Base-by-base conservation (phyloP, 2,329 filamentous ascomycete genomes). In the Clonostachys solani region DNA sequence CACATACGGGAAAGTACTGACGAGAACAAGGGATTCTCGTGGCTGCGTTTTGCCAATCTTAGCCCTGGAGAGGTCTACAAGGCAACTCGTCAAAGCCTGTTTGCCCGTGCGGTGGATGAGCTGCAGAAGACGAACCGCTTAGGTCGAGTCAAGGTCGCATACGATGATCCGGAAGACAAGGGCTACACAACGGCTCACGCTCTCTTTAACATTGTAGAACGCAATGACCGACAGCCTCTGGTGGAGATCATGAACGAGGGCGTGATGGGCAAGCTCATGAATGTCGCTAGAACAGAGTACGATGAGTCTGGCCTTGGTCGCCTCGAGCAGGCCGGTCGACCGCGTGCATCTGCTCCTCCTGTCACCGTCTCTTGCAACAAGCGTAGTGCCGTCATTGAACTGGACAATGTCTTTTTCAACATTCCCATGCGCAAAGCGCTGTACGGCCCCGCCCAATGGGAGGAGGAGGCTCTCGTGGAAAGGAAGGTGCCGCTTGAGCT, bases 11-110 rank as follows among this genome's bases (percentile, higher is more conserved):
- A 81, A 43, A 89, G 83, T 54, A 67, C 77, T 12, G 72, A 76
- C 18, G 76, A 78, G 1, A 74, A 78, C 44, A 79, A 82, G 13
- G 78, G 83, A 3, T 97, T 97, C 65, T 92, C 92, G 0, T 99
- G 91, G 83, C 75, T 97, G 49, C 84, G 91, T 5, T 96, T 99
- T 58, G 81, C 87, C 5, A 89, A 96, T 56, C 74, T 78, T 1
- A 94, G 90, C 13, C 73, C 84, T 2, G 75, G 77, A 10, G 92
- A 97, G 52, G 84, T 83, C 2, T 87, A 86, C 49, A 74, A 77
- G 47, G 78, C 84, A 33, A 86, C 87, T 5, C 86, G 84, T 55
- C 74, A 78, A 46, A 84, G 85, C 50, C 55, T 95, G 3, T 89
- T 95, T 56, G 75, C 87, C 46, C 87, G 92, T 37, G 87, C 89